phyloP scores from a whole-genome alignment of 2,329 filamentous ascomycete genomes.

The Verticillium tricorpus region DNA sequence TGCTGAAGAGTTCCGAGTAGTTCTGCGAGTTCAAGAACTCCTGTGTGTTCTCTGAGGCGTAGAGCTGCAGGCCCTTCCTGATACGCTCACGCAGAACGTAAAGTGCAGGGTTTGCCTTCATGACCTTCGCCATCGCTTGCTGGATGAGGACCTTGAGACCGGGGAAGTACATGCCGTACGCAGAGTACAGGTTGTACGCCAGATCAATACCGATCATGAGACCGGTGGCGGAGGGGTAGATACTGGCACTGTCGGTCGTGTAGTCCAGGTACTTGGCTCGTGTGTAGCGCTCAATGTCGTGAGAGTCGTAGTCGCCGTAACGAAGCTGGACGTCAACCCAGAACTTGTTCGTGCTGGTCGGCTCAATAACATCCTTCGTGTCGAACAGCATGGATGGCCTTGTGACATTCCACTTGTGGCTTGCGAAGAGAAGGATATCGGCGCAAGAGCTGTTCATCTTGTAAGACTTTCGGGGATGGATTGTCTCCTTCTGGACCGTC shows the following conservation, averaged over 20 bases:
- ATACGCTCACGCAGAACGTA: conserved; percentile 98
- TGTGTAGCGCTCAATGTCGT: conserved; percentile 97
- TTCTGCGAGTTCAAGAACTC: conserved; percentile 99
- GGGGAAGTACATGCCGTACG: conserved; percentile 98
- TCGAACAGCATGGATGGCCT: conserved; percentile 90
- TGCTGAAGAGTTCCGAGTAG: conserved; percentile 98
- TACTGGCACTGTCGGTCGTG: conserved; percentile 97
- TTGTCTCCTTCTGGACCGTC: conserved; percentile 97
- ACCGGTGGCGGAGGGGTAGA: conserved; percentile 94
- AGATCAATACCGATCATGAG: conserved; percentile 97
- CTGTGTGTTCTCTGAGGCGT: conserved; percentile 97
- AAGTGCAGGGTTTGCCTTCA: conserved; percentile 97
- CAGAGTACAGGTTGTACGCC: conserved; percentile 97
- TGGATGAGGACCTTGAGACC: conserved; percentile 93
- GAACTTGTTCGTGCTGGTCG: conserved; percentile 97
- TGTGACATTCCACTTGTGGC: conserved; percentile 98
- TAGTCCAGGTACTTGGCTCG: conserved; percentile 98
- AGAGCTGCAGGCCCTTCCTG: conserved; percentile 93
- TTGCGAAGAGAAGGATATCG: conserved; percentile 93
- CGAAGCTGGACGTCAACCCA: conserved; percentile 96
- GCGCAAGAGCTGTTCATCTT: conserved; percentile 99
- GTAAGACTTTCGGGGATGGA: conserved; percentile 98
- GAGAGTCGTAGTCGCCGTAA: conserved; percentile 97
- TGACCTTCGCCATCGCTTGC: conserved; percentile 98
- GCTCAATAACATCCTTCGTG: conserved; percentile 90